These are phyloP conservation scores for Dioscorea cayenensis DNA, from an alignment of 116 monocot species.

Conservation along the genomic window DNA sequence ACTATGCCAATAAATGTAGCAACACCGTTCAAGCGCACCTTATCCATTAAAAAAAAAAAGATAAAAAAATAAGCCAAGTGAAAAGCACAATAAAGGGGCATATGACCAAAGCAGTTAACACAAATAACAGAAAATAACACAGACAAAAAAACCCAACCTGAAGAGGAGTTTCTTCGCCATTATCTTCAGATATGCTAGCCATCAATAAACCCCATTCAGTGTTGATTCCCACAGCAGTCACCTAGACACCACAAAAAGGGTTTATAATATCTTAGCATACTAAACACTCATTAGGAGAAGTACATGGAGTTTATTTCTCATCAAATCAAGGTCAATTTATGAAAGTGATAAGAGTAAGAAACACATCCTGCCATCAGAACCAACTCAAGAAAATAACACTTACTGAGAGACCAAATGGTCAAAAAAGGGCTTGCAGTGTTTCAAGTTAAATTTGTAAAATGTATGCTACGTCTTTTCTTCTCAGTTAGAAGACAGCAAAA, in stretches of 20 bases:
- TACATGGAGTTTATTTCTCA: no score
- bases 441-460: no score
- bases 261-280: neutral
- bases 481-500: no score
- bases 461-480: no score
- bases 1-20: conserved; percentile 94
- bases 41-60: conserved; percentile 12
- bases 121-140: neutral
- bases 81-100: neutral
- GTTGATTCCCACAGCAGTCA: conserved; percentile 95
- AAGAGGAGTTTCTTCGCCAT: conserved; percentile 96
- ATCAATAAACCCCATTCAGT: conserved; percentile 99
- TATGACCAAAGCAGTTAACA: neutral
- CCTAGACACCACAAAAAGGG: conserved; percentile 23
- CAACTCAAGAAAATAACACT: no score
- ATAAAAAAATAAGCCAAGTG: conserved; percentile 7
- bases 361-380: no score
- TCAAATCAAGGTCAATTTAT: no score
- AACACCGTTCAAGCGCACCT: conserved; percentile 98
- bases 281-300: no score
- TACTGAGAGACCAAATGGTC: no score
- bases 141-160: conserved; percentile 45
- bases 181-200: conserved; percentile 96
- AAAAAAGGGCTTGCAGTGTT: no score
- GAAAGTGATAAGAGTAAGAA: no score